phyloP scores from a whole-genome alignment of 441 rosid genomes.

The Flueggea neowawraea region DNA sequence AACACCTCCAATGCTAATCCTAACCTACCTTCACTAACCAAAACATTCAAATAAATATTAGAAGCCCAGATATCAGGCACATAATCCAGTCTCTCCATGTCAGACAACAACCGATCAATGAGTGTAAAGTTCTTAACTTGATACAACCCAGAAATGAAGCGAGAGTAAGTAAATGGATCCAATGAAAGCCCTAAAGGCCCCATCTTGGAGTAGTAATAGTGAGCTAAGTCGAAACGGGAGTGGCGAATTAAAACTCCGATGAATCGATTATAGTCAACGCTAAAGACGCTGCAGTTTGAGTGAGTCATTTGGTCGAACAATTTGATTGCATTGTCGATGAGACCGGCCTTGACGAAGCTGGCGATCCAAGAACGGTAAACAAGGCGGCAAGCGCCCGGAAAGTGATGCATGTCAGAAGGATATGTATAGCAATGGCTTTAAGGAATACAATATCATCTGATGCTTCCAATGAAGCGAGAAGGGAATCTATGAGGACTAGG shows the following conservation, averaged over 20 bases:
- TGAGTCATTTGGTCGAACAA: constrained; percentile 92
- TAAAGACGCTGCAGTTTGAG: constrained; percentile 66
- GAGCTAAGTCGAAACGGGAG: constrained; percentile 66
- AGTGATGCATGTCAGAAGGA: constrained; percentile 74
- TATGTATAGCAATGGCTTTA: constrained; percentile 47
- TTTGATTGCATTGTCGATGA: constrained; percentile 66
- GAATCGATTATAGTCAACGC: constrained; percentile 81
- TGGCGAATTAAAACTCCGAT: constrained; percentile 72
- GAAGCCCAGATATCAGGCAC: constrained; percentile 84
- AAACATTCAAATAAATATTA: constrained; percentile 62
- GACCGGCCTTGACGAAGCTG: constrained; percentile 56
- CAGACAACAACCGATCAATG: constrained; percentile 50
- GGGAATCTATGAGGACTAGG: too few relatives aligned
- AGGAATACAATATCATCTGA: background rate
- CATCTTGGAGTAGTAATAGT: constrained; percentile 57
- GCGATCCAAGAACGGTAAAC: constrained; percentile 74
- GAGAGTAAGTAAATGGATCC: constrained; percentile 78
- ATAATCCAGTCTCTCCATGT: constrained; percentile 65
- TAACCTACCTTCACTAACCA: constrained; percentile 49
- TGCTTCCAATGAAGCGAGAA: too few relatives aligned
- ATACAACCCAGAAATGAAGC: constrained; percentile 87
- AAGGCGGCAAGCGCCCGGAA: constrained; percentile 86
- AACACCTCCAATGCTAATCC: constrained; percentile 62
- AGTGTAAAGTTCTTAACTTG: constrained; percentile 45
- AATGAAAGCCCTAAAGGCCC: constrained; percentile 66